Conservation (phyloP, 805 yeast species). For the Yamadazyma insecticola region DNA sequence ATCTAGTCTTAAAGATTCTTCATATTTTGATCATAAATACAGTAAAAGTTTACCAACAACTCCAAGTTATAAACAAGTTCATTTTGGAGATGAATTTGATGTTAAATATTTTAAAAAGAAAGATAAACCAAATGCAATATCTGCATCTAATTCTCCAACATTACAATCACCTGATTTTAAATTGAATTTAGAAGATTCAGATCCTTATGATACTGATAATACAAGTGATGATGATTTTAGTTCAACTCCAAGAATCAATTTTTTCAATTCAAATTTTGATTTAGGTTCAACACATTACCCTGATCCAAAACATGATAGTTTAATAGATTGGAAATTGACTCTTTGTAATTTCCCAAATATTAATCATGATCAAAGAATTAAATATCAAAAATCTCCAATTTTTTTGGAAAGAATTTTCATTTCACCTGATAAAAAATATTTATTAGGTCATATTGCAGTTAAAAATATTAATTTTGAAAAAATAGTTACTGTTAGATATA, state of each 20-base stretch:
- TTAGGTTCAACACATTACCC: slow-evolving; percentile 15
- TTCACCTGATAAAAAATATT: slow-evolving; percentile 49
- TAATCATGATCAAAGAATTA: slow-evolving; percentile 43
- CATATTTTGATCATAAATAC: slow-evolving; percentile 23
- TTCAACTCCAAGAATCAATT: slow-evolving; percentile 2
- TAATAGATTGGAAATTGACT: slow-evolving; percentile 43
- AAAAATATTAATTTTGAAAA: slow-evolving; percentile 69
- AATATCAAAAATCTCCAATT: slow-evolving; percentile 36
- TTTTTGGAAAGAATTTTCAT: slow-evolving; percentile 64
- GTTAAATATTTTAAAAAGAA: slow-evolving; percentile 55
- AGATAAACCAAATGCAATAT: slow-evolving; percentile 75
- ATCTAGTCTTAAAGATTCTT: slow-evolving; percentile 57
- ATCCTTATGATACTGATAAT: slow-evolving; percentile 11
- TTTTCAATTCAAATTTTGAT: slow-evolving; percentile 10
- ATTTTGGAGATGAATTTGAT: slow-evolving; percentile 65
- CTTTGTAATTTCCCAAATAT: slow-evolving; percentile 39
- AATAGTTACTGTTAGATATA: slow-evolving; percentile 63
- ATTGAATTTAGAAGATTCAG: slow-evolving; percentile 9
- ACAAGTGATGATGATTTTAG: slow-evolving; percentile 12
- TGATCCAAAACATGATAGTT: slow-evolving; percentile 13
- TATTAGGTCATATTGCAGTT: slow-evolving; percentile 76
- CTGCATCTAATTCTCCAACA: slow-evolving; percentile 61
- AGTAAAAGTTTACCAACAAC: slow-evolving; percentile 40
- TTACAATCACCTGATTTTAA: slow-evolving; percentile 14
- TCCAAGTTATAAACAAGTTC: slow-evolving; percentile 69